These are phyloP conservation scores for Epichloe baconii DNA, from an alignment of 2,329 filamentous ascomycete species.

Conservation along the genomic window DNA sequence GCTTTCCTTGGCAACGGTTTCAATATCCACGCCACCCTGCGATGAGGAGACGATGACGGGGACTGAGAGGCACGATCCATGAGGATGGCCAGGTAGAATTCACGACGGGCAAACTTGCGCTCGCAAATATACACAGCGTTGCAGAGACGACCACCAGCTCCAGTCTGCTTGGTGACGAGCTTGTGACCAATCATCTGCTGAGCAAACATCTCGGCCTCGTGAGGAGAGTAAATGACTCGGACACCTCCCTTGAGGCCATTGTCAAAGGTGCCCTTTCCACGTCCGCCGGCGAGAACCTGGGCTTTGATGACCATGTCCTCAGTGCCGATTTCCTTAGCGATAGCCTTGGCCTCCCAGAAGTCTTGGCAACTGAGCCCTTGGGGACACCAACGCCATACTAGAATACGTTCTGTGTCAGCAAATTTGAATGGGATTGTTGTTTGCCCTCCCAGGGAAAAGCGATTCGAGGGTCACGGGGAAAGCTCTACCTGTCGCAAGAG, in stretches of 20 bases:
- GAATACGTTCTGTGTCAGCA: slow-evolving; percentile 8
- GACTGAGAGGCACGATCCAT: slow-evolving; percentile 91
- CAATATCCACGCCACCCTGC: slow-evolving; percentile 98
- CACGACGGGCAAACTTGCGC: slow-evolving; percentile 96
- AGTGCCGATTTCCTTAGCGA: slow-evolving; percentile 80
- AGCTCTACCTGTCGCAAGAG: slow-evolving; percentile 59
- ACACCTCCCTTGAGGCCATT: slow-evolving; percentile 99
- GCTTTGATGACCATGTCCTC: slow-evolving; percentile 99
- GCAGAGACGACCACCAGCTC: slow-evolving; percentile 83
- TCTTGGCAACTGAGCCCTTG: slow-evolving; percentile 75
- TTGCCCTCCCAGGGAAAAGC: not conserved
- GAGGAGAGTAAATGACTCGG: slow-evolving; percentile 95
- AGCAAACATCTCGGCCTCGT: slow-evolving; percentile 92
- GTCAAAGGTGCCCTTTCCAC: slow-evolving; percentile 95
- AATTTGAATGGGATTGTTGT: not conserved
- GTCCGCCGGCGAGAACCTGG: slow-evolving; percentile 92
- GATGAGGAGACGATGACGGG: slow-evolving; percentile 93
- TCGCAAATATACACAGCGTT: slow-evolving; percentile 98
- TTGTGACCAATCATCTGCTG: slow-evolving; percentile 99
- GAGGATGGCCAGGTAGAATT: slow-evolving; percentile 97
- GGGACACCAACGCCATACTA: slow-evolving; percentile 94
- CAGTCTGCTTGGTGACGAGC: slow-evolving; percentile 98
- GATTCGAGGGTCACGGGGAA: slow-evolving; percentile 6
- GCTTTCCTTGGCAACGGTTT: slow-evolving; percentile 94
- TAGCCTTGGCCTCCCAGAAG: slow-evolving; percentile 76